Conservation (phyloP, 768 basidiomycete species). For the Boletus tylopilopsis region DNA sequence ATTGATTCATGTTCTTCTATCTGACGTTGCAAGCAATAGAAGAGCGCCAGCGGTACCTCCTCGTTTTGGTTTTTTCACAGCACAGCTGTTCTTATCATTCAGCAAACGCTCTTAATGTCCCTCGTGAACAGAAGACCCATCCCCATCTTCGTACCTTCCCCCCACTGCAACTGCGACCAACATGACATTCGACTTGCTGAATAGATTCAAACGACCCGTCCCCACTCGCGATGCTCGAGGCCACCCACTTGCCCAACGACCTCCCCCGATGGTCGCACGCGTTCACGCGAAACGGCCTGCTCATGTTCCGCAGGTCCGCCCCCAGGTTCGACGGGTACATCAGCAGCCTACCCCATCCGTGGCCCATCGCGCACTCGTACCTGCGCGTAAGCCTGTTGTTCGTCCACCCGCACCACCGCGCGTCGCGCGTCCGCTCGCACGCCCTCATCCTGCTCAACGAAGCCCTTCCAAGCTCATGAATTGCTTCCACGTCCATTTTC, state of each 20-base stretch:
- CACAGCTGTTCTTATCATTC: constrained; percentile 29
- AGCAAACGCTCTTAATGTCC: constrained; percentile 28
- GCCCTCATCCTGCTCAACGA: constrained; percentile 13
- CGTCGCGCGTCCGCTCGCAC: constrained; percentile 3
- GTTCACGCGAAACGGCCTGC: constrained; percentile 17
- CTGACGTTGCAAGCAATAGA: constrained; percentile 26
- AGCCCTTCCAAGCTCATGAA: constrained; percentile 13
- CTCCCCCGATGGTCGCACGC: constrained; percentile 13
- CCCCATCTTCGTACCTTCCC: constrained; percentile 10
- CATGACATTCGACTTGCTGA: constrained; percentile 28
- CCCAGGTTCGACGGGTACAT: constrained; percentile 18
- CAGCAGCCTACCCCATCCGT: constrained; percentile 9
- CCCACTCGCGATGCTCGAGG: constrained; percentile 16
- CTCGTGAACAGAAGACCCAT: constrained; percentile 7
- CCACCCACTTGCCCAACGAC: constrained; percentile 13
- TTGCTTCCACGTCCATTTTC: constrained; percentile 26
- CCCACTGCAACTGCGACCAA: constrained; percentile 8
- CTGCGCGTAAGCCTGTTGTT: constrained; percentile 15
- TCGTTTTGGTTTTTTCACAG: constrained; percentile 23
- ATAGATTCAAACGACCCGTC: constrained; percentile 19
- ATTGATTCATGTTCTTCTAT: constrained; percentile 29
- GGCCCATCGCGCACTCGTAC: constrained; percentile 9
- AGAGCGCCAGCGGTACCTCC: constrained; percentile 23
- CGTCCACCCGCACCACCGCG: constrained; percentile 12
- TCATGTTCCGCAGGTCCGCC: constrained; percentile 14